Percentiles rank a stretch among this genome's conserved stretches.
These are phyloP conservation scores for Parasarocladium wereldwijsianum DNA, from an alignment of 2,329 filamentous ascomycete genomes.

Conservation along the genomic window DNA sequence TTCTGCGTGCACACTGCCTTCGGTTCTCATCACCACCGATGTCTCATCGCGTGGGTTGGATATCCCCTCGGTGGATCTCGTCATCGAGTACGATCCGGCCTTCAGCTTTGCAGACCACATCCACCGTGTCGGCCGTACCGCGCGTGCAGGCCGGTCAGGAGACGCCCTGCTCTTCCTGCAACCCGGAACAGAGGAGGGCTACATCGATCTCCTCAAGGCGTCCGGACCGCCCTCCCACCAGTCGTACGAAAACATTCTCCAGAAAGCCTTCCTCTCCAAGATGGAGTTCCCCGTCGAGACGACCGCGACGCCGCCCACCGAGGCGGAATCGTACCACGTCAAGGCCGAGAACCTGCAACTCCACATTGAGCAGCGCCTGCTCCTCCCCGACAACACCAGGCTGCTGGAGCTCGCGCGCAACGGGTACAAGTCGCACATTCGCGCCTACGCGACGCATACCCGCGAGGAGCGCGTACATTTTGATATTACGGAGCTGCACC, in stretches of 20 bases:
- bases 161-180: conserved; percentile 80
- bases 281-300: conserved; percentile 60
- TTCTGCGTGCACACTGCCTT: conserved; percentile 55
- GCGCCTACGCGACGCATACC: conserved; percentile 89
- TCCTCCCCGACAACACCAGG: conserved; percentile 45
- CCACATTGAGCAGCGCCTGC: conserved; percentile 43
- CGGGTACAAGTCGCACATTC: conserved; percentile 81
- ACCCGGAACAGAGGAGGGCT: conserved; percentile 83
- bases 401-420: conserved; percentile 69
- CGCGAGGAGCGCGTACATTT: conserved; percentile 75
- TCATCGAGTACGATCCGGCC: conserved; percentile 91
- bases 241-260: conserved; percentile 38
- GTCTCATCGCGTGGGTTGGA: conserved; percentile 92
- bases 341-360: conserved; percentile 44
- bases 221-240: conserved; percentile 33
- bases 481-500: conserved; percentile 78
- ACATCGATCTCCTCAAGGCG: conserved; percentile 55
- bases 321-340: conserved; percentile 28
- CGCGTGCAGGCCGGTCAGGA: conserved; percentile 78
- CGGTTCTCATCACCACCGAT: conserved; percentile 83
- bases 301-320: conserved; percentile 26
- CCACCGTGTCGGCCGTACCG: conserved; percentile 87
- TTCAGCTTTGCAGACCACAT: conserved; percentile 90
- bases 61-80: conserved; percentile 84
- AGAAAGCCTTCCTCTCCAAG: conserved; percentile 48